Conservation (phyloP, 257 asterid species). For the Salvia rosmarinus region DNA sequence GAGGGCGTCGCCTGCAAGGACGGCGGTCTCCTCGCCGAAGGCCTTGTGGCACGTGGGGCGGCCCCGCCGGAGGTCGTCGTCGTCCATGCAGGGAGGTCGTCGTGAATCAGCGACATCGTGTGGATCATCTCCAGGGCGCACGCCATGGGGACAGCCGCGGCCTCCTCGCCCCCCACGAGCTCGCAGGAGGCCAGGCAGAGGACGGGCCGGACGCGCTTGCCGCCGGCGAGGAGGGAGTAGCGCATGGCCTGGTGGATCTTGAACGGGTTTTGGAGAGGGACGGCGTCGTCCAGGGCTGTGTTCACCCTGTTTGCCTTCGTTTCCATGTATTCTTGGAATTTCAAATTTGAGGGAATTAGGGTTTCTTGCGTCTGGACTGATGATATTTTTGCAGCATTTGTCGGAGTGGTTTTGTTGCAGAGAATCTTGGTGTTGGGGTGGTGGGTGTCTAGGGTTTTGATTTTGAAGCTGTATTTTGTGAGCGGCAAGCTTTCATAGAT, state of each 20-base stretch:
- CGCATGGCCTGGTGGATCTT: conserved; percentile 22
- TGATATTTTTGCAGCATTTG: conserved; percentile 34
- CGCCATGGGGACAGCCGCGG: conserved; percentile 10
- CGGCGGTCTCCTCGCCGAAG: neutral
- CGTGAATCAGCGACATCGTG: conserved; percentile 17
- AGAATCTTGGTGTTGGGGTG: conserved; percentile 8
- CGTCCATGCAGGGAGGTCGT: conserved; percentile 24
- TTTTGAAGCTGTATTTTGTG: conserved; percentile 12
- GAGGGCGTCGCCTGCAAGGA: neutral
- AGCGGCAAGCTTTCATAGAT: conserved; percentile 34
- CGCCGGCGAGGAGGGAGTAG: conserved; percentile 17
- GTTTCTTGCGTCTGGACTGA: conserved; percentile 36
- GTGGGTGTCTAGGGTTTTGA: conserved; percentile 5
- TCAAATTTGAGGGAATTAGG: conserved; percentile 42
- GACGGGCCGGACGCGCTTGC: conserved; percentile 19
- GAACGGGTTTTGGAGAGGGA: conserved; percentile 49
- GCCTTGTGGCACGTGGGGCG: neutral
- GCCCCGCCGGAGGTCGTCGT: conserved; percentile 25
- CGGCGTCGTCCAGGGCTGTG: conserved; percentile 58
- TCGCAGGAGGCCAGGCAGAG: conserved; percentile 11
- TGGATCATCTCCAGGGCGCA: conserved; percentile 29
- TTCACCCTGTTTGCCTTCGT: conserved; percentile 48
- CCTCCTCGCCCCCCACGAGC: conserved; percentile 18
- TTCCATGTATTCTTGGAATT: conserved; percentile 54
- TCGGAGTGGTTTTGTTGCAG: conserved; percentile 40